Evolutionary conservation across 2,329 filamentous ascomycete genomes (phyloP), one percentile per base, ranked within the genome.

Genomic region (Rhinocladiella similis): DNA sequence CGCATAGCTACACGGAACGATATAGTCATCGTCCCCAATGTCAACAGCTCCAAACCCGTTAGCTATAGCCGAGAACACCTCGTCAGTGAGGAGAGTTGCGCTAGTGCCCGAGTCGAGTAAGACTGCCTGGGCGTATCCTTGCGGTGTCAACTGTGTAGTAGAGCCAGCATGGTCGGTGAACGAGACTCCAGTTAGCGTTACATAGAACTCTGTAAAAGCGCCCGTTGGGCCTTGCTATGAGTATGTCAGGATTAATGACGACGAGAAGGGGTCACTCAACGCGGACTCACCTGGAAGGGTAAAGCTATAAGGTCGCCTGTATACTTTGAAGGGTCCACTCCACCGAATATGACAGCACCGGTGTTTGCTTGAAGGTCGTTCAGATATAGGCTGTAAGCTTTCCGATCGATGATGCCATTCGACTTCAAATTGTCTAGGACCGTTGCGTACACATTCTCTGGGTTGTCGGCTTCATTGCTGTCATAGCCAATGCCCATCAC

Each of bases 31-130:
- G 14, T 68, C 67, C 5, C 72, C 63, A 0, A 70, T 57, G 1
- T 56, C 16, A 29, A 80, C 57, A 3, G 80, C 83, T 27, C 83
- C 83, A 4, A 80, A 78, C 62, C 84, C 82, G 7, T 72, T 65
- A 78, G 80, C 82, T 5, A 84, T 70, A 57, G 80, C 69, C 2
- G 69, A 59, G 1, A 80, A 80, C 39, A 90, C 69, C 48, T 83
- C 77, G 56, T 82, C 76, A 1, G 88, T 88, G 0, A 91, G 73
- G 66, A 88, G 89, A 62, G 80, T 86, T 57, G 89, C 75, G 3
- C 85, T 88, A 10, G 85, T 88, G 38, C 89, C 89, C 1, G 87
- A 89, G 71, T 92, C 89, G 22, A 92, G 80, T 4, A 91, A 78
- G 1, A 85, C 86, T 3, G 82, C 73, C 3, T 87, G 74, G 4